Percentiles rank a stretch among this genome's conserved stretches.
Conservation (phyloP, 805 yeast genomes). For the Crinitomyces ghanaensis region DNA sequence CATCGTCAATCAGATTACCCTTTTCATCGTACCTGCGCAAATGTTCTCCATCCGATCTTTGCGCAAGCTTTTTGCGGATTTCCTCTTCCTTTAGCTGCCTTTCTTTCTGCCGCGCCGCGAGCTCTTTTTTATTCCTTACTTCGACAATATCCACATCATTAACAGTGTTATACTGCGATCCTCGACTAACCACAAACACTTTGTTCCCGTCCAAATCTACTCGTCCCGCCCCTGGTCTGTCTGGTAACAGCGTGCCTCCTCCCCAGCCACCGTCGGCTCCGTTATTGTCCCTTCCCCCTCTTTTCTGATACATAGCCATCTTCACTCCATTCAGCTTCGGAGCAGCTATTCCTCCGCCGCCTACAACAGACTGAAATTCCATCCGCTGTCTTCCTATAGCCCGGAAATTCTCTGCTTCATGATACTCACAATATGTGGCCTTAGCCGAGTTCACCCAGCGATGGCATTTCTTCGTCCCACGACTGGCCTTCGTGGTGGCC, state of each 20-base stretch:
- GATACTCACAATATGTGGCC: constrained; percentile 58
- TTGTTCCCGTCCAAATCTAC: too few species aligned
- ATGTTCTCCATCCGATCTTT: constrained; percentile 17
- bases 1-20: constrained; percentile 12
- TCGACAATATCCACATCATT: neutral
- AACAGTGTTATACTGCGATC: constrained; percentile 18
- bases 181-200: too few species aligned
- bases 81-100: constrained; percentile 18
- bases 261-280: too few species aligned
- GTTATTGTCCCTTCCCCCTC: constrained; percentile 2
- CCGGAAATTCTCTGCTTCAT: constrained; percentile 46
- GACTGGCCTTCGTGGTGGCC: constrained; percentile 37
- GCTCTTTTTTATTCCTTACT: constrained; percentile 5
- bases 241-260: too few species aligned
- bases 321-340: constrained; percentile 29
- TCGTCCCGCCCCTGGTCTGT: constrained; percentile 4
- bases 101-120: constrained; percentile 12
- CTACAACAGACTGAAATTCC: constrained; percentile 50
- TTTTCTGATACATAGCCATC: neutral
- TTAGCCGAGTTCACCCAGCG: constrained; percentile 46
- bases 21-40: constrained; percentile 16
- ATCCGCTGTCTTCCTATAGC: constrained; percentile 50
- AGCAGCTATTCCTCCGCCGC: constrained; percentile 35
- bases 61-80: constrained; percentile 27
- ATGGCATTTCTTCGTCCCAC: constrained; percentile 44